Conservation (phyloP, 2,329 filamentous ascomycete genomes). For the Aspergillus brunneoviolaceus region DNA sequence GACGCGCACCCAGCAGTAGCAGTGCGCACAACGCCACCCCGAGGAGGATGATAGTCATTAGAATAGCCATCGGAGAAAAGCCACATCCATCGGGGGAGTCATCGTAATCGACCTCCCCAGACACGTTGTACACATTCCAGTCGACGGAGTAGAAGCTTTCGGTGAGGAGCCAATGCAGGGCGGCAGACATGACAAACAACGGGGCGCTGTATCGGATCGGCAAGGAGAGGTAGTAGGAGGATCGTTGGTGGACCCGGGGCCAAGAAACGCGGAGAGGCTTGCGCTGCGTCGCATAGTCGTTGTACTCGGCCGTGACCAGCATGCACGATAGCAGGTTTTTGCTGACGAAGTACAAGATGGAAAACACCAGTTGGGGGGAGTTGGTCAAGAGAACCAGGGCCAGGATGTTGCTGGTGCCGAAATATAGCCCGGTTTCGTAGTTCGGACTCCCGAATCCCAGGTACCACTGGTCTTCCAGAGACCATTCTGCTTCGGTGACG, state of each 20-base stretch:
- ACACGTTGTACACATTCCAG: conserved; percentile 22
- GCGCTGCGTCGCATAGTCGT: conserved; percentile 32
- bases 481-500: not conserved
- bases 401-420: not conserved
- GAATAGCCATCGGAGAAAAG: conserved; percentile 8
- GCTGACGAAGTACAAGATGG: conserved; percentile 34
- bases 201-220: conserved; percentile 38
- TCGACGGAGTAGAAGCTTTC: conserved; percentile 46
- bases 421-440: not conserved
- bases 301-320: conserved; percentile 51
- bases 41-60: conserved; percentile 7
- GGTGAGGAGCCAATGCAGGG: conserved; percentile 51
- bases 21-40: conserved; percentile 10
- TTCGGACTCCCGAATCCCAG: not conserved
- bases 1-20: conserved; percentile 14
- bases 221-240: conserved; percentile 45
- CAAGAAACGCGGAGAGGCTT: conserved; percentile 44
- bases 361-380: conserved; percentile 32
- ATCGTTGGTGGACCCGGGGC: conserved; percentile 41
- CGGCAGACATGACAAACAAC: conserved; percentile 24
- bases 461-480: not conserved
- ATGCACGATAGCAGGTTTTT: conserved; percentile 46
- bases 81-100: not conserved
- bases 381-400: conserved; percentile 27
- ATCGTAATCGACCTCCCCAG: not conserved